phyloP scores from a whole-genome alignment of 768 basidiomycete species.

The Agaricus sinodeliciosus region DNA sequence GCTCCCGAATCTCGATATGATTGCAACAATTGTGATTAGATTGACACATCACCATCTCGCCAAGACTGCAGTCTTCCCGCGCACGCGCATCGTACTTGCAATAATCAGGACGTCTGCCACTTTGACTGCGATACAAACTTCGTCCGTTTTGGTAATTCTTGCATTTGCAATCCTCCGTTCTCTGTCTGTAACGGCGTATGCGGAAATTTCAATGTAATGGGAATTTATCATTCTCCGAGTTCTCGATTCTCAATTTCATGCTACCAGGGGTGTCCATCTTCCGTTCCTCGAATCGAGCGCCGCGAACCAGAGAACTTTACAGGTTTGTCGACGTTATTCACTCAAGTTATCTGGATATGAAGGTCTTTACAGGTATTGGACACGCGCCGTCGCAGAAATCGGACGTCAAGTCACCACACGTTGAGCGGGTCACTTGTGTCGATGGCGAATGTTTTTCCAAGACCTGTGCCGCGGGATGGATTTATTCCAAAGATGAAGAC shows the following conservation, averaged over 20 bases:
- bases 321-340: background rate
- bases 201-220: constrained; percentile 23
- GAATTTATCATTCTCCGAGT: constrained; percentile 12
- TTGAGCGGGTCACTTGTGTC: constrained; percentile 18
- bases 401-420: constrained; percentile 24
- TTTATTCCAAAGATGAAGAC: constrained; percentile 14
- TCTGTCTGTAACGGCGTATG: constrained; percentile 36
- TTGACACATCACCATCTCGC: constrained; percentile 23
- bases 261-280: constrained; percentile 33
- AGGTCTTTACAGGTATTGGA: no score
- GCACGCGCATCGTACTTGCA: constrained; percentile 25
- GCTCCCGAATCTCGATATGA: background rate
- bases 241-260: background rate
- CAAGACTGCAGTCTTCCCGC: constrained; percentile 27
- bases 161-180: constrained; percentile 30
- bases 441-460: constrained; percentile 21
- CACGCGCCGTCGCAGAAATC: background rate
- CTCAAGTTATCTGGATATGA: background rate
- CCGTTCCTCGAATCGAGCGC: constrained; percentile 23
- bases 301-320: constrained; percentile 1
- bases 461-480: constrained; percentile 23
- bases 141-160: constrained; percentile 20
- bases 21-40: constrained; percentile 11
- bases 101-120: constrained; percentile 26
- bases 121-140: constrained; percentile 26